These are phyloP conservation scores for Mortierella sp. DNA, from an alignment of 371 early-diverging fungal genomes.

Conservation along the genomic window DNA sequence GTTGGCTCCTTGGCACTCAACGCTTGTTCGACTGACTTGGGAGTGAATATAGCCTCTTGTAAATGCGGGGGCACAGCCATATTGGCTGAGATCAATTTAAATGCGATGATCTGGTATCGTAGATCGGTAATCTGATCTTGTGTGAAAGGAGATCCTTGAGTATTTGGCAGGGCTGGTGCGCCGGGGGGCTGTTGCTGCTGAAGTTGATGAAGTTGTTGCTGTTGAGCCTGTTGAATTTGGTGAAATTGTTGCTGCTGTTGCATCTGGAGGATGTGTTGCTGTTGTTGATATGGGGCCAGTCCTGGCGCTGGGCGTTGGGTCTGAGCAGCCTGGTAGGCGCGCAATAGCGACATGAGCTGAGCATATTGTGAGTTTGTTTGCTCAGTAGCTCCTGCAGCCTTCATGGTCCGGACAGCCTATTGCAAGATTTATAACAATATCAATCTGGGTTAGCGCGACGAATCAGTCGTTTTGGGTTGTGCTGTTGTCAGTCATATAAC, in stretches of 20 bases:
- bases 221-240: slow-evolving; percentile 52
- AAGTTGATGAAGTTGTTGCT: slow-evolving; percentile 47
- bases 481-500: not conserved
- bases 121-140: slow-evolving; percentile 76
- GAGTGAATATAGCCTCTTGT: slow-evolving; percentile 78
- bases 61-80: slow-evolving; percentile 81
- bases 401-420: slow-evolving; percentile 54
- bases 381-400: slow-evolving; percentile 77
- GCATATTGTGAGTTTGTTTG: slow-evolving; percentile 77
- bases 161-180: slow-evolving; percentile 41
- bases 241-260: slow-evolving; percentile 54
- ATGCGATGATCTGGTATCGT: slow-evolving; percentile 86
- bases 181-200: slow-evolving; percentile 49
- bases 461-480: not conserved
- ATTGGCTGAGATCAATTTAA: slow-evolving; percentile 84
- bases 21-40: slow-evolving; percentile 56
- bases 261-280: slow-evolving; percentile 54
- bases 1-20: slow-evolving; percentile 51
- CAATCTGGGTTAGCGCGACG: not conserved
- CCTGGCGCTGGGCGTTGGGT: slow-evolving; percentile 57
- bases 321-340: slow-evolving; percentile 56
- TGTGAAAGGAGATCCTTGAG: slow-evolving; percentile 62
- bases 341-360: slow-evolving; percentile 72
- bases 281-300: slow-evolving; percentile 52
- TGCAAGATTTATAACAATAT: not conserved